phyloP scores from a whole-genome alignment of 257 asterid species.

The Forsythia suspensa region DNA sequence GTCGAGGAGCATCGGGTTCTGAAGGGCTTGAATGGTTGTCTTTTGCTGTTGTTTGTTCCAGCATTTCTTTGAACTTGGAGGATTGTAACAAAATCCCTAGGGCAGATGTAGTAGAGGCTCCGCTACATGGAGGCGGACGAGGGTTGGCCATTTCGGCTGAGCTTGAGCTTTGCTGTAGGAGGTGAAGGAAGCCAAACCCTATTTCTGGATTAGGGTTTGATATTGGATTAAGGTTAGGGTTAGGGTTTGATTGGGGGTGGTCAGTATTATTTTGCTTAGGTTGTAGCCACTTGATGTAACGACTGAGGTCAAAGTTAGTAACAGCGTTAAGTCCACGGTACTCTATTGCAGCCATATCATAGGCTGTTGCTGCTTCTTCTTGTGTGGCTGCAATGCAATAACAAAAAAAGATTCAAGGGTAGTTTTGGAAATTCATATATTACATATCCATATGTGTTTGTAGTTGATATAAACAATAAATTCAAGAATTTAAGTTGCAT shows the following conservation, averaged over 20 bases:
- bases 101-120: constrained; percentile 44
- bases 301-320: constrained; percentile 89
- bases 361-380: constrained; percentile 97
- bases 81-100: constrained; percentile 60
- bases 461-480: constrained; percentile 7
- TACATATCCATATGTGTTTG: neutral
- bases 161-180: constrained; percentile 37
- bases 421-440: constrained; percentile 11
- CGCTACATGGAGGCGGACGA: constrained; percentile 19
- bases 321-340: constrained; percentile 92
- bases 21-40: constrained; percentile 40
- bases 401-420: neutral
- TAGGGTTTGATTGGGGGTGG: constrained; percentile 22
- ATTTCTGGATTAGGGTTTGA: constrained; percentile 28
- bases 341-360: constrained; percentile 95
- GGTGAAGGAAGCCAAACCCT: constrained; percentile 31
- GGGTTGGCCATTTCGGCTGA: constrained; percentile 25
- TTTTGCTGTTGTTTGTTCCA: constrained; percentile 38
- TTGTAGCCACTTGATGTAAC: constrained; percentile 58
- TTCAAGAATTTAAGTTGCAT: constrained; percentile 45
- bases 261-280: constrained; percentile 29
- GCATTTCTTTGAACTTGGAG: constrained; percentile 65
- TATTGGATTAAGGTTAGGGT: constrained; percentile 19
- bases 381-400: constrained; percentile 64
- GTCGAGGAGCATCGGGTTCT: constrained; percentile 42